phyloP scores from a whole-genome alignment of 176 grass and related monocot species.

The Dendrocalamus sinicus region DNA sequence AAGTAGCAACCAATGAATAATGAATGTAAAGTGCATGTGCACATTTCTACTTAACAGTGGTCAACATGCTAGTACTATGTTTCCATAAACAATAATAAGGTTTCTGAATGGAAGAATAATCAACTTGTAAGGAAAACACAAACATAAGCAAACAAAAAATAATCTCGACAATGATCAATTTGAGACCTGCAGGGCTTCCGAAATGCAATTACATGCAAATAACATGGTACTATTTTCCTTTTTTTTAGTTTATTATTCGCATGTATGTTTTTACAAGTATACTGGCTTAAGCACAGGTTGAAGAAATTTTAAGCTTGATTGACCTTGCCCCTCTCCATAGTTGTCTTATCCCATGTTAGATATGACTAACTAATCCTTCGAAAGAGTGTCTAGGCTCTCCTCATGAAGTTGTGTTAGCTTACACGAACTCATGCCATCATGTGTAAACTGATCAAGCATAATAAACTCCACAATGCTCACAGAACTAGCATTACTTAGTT shows the following conservation, averaged over 20 bases:
- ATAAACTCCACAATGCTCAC: neutral
- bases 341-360: neutral
- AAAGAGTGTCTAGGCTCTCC: neutral
- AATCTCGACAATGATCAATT: neutral
- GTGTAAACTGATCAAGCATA: neutral
- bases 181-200: neutral
- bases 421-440: neutral
- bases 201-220: neutral
- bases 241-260: neutral
- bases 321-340: neutral
- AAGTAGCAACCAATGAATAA: conserved; percentile 5
- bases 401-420: neutral
- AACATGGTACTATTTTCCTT: neutral
- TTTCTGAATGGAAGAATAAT: neutral
- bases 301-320: neutral
- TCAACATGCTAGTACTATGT: neutral
- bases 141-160: neutral
- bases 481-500: neutral
- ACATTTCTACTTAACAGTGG: neutral
- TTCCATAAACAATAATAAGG: neutral
- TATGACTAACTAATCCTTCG: neutral
- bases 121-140: neutral
- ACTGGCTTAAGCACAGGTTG: neutral
- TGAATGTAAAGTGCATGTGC: neutral
- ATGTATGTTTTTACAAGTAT: neutral